Evolutionary conservation across 1,139 yeast species (phyloP).

Genomic region (Geotrichum phurueaensis): DNA sequence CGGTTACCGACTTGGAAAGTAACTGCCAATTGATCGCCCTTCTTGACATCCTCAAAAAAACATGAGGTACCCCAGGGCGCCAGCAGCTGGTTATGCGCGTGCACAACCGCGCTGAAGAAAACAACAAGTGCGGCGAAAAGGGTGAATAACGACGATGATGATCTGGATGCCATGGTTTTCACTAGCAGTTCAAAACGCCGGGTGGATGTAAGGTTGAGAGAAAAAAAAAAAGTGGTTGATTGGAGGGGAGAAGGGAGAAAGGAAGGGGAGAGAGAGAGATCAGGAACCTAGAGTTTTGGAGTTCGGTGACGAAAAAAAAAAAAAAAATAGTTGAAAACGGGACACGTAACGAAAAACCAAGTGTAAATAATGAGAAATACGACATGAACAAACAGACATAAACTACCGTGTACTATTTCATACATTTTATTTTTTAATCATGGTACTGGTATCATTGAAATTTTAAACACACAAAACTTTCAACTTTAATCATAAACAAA

Average conservation of each 20-base stretch:
- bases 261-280: not conserved
- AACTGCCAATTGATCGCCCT: constrained; percentile 81
- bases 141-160: not conserved
- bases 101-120: constrained; percentile 20
- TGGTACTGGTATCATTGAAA: not conserved
- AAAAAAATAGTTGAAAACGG: not conserved
- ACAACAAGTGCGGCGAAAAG: constrained; percentile 9
- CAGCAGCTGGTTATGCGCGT: constrained; percentile 74
- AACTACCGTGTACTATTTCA: no score
- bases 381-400: no score
- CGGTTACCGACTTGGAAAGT: constrained; percentile 93
- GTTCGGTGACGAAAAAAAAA: not conserved
- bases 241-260: not conserved
- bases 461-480: not conserved
- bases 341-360: not conserved
- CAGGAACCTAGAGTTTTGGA: not conserved
- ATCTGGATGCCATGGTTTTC: not conserved
- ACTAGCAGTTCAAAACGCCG: not conserved
- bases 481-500: not conserved
- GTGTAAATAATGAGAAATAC: not conserved
- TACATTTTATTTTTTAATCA: no score
- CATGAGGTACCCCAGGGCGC: constrained; percentile 87
- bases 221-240: not conserved
- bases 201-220: not conserved
- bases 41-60: constrained; percentile 75